phyloP scores from a whole-genome alignment of 2,329 filamentous ascomycete species.

The Trichoderma sp. region DNA sequence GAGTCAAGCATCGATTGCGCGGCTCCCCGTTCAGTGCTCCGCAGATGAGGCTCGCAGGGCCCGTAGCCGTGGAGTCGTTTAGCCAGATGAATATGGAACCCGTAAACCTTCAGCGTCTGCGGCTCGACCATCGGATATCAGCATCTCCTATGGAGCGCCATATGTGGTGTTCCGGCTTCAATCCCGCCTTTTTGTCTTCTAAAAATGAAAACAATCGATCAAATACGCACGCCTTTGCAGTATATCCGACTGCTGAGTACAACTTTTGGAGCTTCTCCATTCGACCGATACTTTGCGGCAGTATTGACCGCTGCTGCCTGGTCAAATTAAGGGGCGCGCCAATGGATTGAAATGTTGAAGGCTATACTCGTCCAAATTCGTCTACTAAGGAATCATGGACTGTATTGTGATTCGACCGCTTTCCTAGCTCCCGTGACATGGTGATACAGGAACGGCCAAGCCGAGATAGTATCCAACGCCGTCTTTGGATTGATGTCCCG shows the following conservation, averaged over 20 bases:
- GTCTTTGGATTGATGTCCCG: neutral
- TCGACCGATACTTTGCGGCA: neutral
- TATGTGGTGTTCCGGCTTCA: neutral
- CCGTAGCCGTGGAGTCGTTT: constrained; percentile 12
- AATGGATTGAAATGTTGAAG: neutral
- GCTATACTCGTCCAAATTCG: neutral
- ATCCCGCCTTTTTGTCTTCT: neutral
- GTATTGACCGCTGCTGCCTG: neutral
- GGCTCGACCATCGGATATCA: neutral
- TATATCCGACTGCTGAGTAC: neutral
- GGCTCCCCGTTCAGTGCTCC: neutral
- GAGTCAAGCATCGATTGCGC: constrained; percentile 24
- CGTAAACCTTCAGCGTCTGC: neutral
- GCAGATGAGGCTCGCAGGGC: neutral
- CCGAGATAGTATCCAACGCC: constrained; percentile 11
- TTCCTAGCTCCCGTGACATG: constrained; percentile 14
- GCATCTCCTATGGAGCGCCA: neutral
- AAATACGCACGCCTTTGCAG: neutral
- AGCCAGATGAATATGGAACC: neutral
- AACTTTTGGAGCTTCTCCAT: neutral
- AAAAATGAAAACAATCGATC: neutral
- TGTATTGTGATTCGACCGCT: constrained; percentile 4
- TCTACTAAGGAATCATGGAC: neutral
- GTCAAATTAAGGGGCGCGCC: neutral
- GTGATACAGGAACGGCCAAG: constrained; percentile 12